A percentile compares a stretch with the other conserved stretches of the same genome.
Conservation (phyloP, 1,284 basidiomycete species). For the Trametes polyzona region DNA sequence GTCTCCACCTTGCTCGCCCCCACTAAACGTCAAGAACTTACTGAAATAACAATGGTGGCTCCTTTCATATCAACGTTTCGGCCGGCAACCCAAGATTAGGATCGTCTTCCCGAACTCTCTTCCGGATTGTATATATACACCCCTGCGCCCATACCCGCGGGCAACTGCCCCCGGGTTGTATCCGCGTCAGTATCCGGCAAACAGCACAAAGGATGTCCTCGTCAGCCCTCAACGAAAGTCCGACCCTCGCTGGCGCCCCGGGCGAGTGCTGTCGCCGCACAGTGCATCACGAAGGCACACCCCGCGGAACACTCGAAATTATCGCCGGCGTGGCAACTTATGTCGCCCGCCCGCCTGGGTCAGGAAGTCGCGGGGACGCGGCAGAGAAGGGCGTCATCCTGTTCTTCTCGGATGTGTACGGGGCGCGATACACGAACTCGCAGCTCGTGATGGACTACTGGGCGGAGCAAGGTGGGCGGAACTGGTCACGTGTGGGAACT, state of each 20-base stretch:
- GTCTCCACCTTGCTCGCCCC: too few relatives aligned
- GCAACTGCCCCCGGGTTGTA: too few relatives aligned
- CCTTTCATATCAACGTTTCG: too few relatives aligned
- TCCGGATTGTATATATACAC: too few relatives aligned
- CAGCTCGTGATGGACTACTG: slow-evolving; percentile 59
- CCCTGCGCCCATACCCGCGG: too few relatives aligned
- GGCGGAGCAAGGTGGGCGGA: slow-evolving; percentile 46
- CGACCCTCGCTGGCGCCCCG: slow-evolving; percentile 38
- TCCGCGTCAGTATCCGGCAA: too few relatives aligned
- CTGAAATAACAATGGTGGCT: too few relatives aligned
- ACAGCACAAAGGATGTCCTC: too few relatives aligned
- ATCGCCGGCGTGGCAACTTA: slow-evolving; percentile 57
- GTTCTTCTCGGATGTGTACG: slow-evolving; percentile 53
- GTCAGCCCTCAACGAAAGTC: slow-evolving; percentile 17
- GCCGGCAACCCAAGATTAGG: too few relatives aligned
- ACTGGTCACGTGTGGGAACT: neutral
- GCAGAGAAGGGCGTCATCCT: slow-evolving; percentile 43
- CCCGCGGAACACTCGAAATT: slow-evolving; percentile 46
- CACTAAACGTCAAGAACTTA: too few relatives aligned
- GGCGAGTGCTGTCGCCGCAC: slow-evolving; percentile 50
- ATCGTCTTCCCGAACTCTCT: too few relatives aligned
- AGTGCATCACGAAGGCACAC: slow-evolving; percentile 52
- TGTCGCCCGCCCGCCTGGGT: slow-evolving; percentile 54
- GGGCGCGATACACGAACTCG: slow-evolving; percentile 53
- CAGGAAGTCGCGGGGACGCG: too few relatives aligned